Base-by-base conservation (phyloP, 495 filamentous ascomycete genomes). In the Aspergillus wentii region DNA sequence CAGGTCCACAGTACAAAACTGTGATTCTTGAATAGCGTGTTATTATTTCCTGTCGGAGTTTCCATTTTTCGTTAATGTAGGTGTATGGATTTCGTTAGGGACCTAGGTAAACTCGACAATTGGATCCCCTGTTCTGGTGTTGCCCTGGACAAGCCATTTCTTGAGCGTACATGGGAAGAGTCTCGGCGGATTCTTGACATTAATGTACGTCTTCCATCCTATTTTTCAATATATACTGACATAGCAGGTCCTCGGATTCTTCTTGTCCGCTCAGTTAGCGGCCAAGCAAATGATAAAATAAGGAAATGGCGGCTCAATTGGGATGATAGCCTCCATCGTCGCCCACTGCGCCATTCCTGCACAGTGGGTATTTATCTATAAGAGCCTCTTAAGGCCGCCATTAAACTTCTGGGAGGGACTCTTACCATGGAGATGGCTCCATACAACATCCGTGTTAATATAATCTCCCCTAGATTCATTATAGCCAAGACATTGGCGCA, bases 241-340 rank as follows among this genome's bases (percentile, higher is more conserved):
- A 35, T n/a, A 8, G 11, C 17, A 42, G 40, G 21, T 42, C 8
- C n/a, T 42, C 16, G 40, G 40, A n/a, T 35, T 31, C 11, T 18
- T 35, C 11, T 42, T 42, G 21, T 16, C 20, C 3, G 40, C 40
- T 10, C 42, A 45, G 35, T 34, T 48, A 14, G 44, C 40, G 15
- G 19, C 26, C 17, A 38, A 48, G 17, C 61, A 72, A 19, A 71
- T 71, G 61, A 61, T 71, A 30, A 22, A 45, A 18, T 52, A 57
- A 18, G 42, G 53, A 8, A 59, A 41, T 8, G 71, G 78, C 5
- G 82, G 83, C 3, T 67, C 66, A 35, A 81, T 84, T 46, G 58
- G 78, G 22, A 65, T 85, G 40, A 73, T 75, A 17, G 76, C 79
- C 2, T 76, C 72, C 33, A 75, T 82, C 32, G 80, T 78, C 13